These are phyloP conservation scores for Salix brachista DNA, from an alignment of 345 rosid species.

Conservation along the genomic window DNA sequence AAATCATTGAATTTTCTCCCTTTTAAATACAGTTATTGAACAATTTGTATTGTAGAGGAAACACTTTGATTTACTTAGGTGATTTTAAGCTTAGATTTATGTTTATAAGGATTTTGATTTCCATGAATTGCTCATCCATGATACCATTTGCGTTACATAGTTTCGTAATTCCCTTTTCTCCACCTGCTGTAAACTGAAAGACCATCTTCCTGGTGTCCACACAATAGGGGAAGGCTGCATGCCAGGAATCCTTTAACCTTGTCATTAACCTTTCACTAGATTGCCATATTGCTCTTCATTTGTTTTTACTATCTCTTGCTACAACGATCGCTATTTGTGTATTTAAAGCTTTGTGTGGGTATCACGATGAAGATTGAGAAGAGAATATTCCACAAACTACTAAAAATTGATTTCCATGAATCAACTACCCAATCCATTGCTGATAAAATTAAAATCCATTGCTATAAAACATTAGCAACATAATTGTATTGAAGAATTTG, in stretches of 20 bases:
- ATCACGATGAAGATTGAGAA: constrained; percentile 7
- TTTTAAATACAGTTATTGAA: too few species aligned
- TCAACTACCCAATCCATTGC: too few species aligned
- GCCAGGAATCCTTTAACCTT: constrained; percentile 15
- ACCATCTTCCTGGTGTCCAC: constrained; percentile 1
- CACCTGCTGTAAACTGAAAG: neutral
- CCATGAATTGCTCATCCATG: neutral
- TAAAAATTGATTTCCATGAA: too few species aligned
- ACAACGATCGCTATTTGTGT: neutral
- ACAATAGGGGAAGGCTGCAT: constrained; percentile 5
- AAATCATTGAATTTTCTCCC: too few species aligned
- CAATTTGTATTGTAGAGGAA: too few species aligned
- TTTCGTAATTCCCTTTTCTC: neutral
- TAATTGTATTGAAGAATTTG: too few species aligned
- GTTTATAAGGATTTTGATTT: neutral
- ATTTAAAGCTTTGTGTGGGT: constrained; percentile 29
- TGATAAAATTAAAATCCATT: too few species aligned
- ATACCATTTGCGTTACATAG: neutral
- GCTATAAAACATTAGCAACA: too few species aligned
- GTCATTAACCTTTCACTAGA: constrained; percentile 15
- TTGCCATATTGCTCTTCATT: constrained; percentile 7
- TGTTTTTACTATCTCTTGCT: constrained; percentile 2
- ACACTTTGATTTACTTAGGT: too few species aligned
- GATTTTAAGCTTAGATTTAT: too few species aligned
- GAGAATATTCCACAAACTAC: constrained; percentile 17